phyloP scores from a whole-genome alignment of 345 rosid genomes.

The Physaria fendleri region DNA sequence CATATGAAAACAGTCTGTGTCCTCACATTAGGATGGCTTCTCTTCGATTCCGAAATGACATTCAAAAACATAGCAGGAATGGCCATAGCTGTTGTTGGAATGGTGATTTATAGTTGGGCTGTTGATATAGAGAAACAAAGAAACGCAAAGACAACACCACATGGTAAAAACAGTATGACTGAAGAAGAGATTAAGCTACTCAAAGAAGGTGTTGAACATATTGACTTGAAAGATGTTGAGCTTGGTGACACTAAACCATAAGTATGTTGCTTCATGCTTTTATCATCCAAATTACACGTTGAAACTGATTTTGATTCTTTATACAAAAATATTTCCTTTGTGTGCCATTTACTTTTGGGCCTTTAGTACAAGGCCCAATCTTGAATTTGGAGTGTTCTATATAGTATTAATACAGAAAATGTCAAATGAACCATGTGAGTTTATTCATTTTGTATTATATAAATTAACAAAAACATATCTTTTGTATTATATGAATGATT shows the following conservation, averaged over 20 bases:
- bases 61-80: constrained; percentile 85
- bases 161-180: constrained; percentile 55
- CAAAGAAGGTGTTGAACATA: constrained; percentile 52
- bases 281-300: constrained; percentile 14
- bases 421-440: constrained; percentile 23
- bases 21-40: constrained; percentile 82
- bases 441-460: background rate
- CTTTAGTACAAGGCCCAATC: constrained; percentile 10
- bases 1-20: no score
- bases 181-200: constrained; percentile 76
- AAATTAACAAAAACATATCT: background rate
- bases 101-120: constrained; percentile 96
- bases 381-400: background rate
- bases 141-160: constrained; percentile 32
- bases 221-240: constrained; percentile 54
- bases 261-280: background rate
- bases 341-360: constrained; percentile 10
- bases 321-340: background rate
- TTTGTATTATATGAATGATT: background rate
- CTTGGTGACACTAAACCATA: constrained; percentile 53
- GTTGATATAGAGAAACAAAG: constrained; percentile 67
- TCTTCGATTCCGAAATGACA: constrained; percentile 77
- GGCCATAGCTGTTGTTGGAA: constrained; percentile 66
- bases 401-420: background rate
- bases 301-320: background rate